phyloP scores from a whole-genome alignment of 1,284 basidiomycete species.

The Tausonia pullulans region DNA sequence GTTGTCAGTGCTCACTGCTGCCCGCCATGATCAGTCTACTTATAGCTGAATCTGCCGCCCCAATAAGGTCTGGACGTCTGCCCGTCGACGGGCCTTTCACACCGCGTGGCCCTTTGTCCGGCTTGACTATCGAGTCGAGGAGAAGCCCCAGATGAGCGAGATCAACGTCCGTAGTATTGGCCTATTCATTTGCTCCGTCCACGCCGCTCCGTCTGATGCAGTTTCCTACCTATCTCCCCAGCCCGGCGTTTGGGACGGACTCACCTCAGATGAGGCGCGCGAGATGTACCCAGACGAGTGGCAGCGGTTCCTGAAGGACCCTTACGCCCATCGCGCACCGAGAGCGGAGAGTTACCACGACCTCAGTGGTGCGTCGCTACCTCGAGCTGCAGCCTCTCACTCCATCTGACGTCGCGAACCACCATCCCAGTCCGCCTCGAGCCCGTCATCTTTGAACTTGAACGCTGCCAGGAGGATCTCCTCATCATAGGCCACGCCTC shows the following conservation, averaged over 20 bases:
- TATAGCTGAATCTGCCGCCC: neutral
- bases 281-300: slow-evolving; percentile 88
- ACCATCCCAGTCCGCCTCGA: slow-evolving; percentile 53
- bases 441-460: slow-evolving; percentile 70
- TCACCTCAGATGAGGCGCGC: slow-evolving; percentile 79
- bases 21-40: too few species aligned
- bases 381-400: neutral
- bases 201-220: neutral
- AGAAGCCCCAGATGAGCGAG: slow-evolving; percentile 92
- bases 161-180: slow-evolving; percentile 59
- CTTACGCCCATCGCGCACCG: slow-evolving; percentile 84
- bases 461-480: slow-evolving; percentile 64
- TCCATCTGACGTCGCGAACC: neutral
- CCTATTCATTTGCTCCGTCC: neutral
- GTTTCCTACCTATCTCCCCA: neutral
- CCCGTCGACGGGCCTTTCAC: slow-evolving; percentile 81
- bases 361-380: slow-evolving; percentile 47
- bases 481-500: slow-evolving; percentile 77
- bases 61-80: slow-evolving; percentile 86
- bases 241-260: slow-evolving; percentile 79
- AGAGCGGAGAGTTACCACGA: slow-evolving; percentile 91
- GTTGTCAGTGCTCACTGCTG: slow-evolving; percentile 44
- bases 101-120: slow-evolving; percentile 89
- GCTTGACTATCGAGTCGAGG: slow-evolving; percentile 62
- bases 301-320: slow-evolving; percentile 82